Base-by-base conservation (phyloP, 2,329 filamentous ascomycete genomes). In the Curvularia lunata region DNA sequence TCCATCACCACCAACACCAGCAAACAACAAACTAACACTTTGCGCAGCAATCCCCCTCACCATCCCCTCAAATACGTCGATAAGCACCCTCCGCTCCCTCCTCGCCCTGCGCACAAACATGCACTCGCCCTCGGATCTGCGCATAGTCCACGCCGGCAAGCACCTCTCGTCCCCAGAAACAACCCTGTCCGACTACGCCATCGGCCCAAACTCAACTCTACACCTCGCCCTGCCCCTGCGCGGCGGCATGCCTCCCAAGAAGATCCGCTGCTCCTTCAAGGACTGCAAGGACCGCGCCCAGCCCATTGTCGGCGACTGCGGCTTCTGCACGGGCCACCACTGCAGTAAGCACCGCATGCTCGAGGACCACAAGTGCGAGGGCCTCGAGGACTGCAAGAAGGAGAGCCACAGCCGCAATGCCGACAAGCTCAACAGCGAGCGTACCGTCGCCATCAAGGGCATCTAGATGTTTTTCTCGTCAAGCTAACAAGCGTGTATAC, bases 361-460 rank as follows among this genome's bases (percentile, higher is more conserved):
- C 64, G 95, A 99, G 79, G 91, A 94, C 69, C 95, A 99, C 81
- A 91, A 91, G 81, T 99, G 95, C 82, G 87, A 86, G 64, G 92
- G 92, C 40, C 83, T 99, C 56, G 95, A 98, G 83, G 91, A 97
- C 80, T 97, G 94, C 85, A 97, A 97, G 85, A 95, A 96, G 83
- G 92, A 97, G 78, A 94, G 91, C 47, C 92, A 97, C 79, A 92
- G 96, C 77, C 88, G 92, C 66, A 99, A 99, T 77, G 91, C 92
- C 58, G 90, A 92, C 65, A 93, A 96, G 81, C 83, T 99, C 75
- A 91, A 97, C 79, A 87, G 88, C 56, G 94, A 99, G 84, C 86
- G 94, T 74, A 99, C 95, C 46, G 90, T 94, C 64, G 92, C 96
- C 70, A 95, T 98, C 81, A 93, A 91, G 80, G 93, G 93, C 62